Percentiles rank a stretch among this genome's conserved stretches.
Evolutionary conservation across 2,329 filamentous ascomycete genomes (phyloP).

Genomic region (Rhynchosporium graminicola): DNA sequence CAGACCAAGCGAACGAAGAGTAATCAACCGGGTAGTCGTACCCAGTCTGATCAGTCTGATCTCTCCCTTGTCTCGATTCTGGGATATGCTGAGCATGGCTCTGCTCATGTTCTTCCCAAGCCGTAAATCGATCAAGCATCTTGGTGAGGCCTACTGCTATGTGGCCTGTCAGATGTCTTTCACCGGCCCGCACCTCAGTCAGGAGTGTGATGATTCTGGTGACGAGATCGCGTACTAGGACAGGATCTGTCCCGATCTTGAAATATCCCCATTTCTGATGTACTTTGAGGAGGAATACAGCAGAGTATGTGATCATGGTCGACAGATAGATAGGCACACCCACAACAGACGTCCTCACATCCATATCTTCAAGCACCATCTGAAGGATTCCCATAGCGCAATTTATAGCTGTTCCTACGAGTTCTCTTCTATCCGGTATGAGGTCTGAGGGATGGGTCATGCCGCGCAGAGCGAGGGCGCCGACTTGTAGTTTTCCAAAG

Average conservation of each 20-base stretch:
- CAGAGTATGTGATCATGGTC: conserved; percentile 43
- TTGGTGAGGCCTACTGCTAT: conserved; percentile 43
- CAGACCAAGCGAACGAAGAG: conserved; percentile 32
- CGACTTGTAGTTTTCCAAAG: conserved; percentile 45
- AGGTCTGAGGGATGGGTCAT: conserved; percentile 19
- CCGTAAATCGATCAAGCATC: conserved; percentile 37
- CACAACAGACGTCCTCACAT: conserved; percentile 40
- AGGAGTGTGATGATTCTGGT: conserved; percentile 41
- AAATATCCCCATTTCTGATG: conserved; percentile 41
- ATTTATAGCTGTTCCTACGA: conserved; percentile 29
- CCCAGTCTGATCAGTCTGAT: background rate
- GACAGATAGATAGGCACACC: conserved; percentile 43
- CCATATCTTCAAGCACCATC: conserved; percentile 41
- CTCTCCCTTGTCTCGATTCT: background rate
- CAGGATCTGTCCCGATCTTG: conserved; percentile 41
- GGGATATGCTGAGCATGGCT: background rate
- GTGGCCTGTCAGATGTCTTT: conserved; percentile 43
- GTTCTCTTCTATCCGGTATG: conserved; percentile 27
- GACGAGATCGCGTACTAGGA: conserved; percentile 40
- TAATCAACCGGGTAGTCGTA: conserved; percentile 6
- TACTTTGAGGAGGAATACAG: conserved; percentile 44
- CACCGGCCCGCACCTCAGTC: conserved; percentile 39
- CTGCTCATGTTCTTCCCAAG: conserved; percentile 10
- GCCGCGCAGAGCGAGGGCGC: conserved; percentile 38
- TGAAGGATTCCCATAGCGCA: conserved; percentile 38